A percentile compares a stretch with the other conserved stretches of the same genome.
Conservation (phyloP, 192 early-diverging fungal species). For the Coemansia sp. region DNA sequence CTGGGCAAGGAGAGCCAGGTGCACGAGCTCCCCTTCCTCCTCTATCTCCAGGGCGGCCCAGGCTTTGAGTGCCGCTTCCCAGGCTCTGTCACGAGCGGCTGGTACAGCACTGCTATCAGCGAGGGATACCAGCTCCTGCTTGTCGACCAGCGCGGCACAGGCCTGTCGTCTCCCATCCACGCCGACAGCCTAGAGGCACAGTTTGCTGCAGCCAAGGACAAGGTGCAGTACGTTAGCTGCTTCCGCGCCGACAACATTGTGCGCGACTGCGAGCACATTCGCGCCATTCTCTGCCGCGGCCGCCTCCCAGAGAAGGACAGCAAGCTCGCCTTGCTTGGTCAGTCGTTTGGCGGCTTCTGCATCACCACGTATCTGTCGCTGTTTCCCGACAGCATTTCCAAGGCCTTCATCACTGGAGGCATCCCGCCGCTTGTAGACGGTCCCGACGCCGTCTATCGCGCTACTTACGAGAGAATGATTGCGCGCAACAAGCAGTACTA, state of each 20-base stretch:
- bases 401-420: conserved; percentile 66
- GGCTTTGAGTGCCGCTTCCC: conserved; percentile 55
- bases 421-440: conserved; percentile 62
- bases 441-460: conserved; percentile 58
- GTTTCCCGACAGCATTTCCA: conserved; percentile 58
- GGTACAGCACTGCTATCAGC: conserved; percentile 53
- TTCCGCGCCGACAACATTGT: conserved; percentile 70
- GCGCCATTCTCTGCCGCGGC: conserved; percentile 51
- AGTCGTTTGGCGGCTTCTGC: conserved; percentile 71
- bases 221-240: conserved; percentile 57
- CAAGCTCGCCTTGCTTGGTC: conserved; percentile 57
- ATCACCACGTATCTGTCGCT: conserved; percentile 62
- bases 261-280: conserved; percentile 62
- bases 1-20: conserved; percentile 46
- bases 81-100: conserved; percentile 44
- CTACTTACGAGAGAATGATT: conserved; percentile 58
- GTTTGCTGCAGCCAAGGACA: conserved; percentile 52
- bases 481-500: conserved; percentile 61
- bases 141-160: conserved; percentile 68
- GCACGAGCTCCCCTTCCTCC: conserved; percentile 54
- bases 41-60: conserved; percentile 61
- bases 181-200: conserved; percentile 42
- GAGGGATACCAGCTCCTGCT: conserved; percentile 65
- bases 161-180: conserved; percentile 57
- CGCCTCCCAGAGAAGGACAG: conserved; percentile 24